Evolutionary conservation across 192 early-diverging fungal species (phyloP).

Genomic region (Glomus cerebriforme): DNA sequence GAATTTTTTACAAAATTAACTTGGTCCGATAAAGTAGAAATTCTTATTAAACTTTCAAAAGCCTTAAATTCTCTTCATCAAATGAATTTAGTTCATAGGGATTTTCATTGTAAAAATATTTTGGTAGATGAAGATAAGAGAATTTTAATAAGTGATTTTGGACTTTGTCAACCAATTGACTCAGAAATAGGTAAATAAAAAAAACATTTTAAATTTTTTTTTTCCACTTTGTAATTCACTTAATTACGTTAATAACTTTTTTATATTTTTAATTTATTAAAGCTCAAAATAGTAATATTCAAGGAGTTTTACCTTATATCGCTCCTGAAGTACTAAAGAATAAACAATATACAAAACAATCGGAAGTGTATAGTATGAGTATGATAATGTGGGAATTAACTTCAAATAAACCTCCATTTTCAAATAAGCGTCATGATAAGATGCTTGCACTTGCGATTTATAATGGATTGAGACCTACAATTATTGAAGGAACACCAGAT

Average conservation of each 20-base stretch:
- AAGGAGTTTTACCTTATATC: conserved; percentile 44
- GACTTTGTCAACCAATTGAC: too few species aligned
- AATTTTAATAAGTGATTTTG: conserved; percentile 38
- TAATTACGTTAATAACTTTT: background rate
- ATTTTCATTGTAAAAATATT: too few species aligned
- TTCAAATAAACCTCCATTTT: too few species aligned
- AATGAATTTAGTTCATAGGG: too few species aligned
- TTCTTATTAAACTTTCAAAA: background rate
- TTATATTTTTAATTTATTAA: background rate
- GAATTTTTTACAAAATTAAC: background rate
- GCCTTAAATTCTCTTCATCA: too few species aligned
- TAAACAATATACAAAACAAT: too few species aligned
- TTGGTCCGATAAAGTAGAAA: background rate
- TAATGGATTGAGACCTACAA: background rate
- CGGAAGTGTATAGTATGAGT: too few species aligned
- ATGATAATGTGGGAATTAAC: too few species aligned
- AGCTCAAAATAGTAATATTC: background rate
- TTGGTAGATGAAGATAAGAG: background rate
- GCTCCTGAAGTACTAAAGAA: too few species aligned
- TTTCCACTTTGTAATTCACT: too few species aligned
- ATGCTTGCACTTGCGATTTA: background rate
- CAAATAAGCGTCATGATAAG: background rate
- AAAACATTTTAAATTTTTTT: background rate
- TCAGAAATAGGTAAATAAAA: conserved; percentile 39
- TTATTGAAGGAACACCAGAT: too few species aligned